Evolutionary conservation across 179 eudicot genomes (phyloP).

Genomic region (Spinacia oleracea): DNA sequence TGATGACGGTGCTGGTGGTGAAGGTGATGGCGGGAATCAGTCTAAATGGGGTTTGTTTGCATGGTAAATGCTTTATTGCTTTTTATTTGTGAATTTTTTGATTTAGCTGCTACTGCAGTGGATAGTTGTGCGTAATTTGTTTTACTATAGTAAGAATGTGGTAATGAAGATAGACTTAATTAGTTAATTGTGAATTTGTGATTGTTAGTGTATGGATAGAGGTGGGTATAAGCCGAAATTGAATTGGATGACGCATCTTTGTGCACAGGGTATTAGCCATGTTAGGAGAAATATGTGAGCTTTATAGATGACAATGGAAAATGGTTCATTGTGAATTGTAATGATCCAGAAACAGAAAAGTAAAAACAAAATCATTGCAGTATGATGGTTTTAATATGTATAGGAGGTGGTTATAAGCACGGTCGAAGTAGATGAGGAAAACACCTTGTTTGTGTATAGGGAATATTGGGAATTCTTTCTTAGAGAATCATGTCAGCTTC

Average conservation of each 20-base stretch:
- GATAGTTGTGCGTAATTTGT: background rate
- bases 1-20: conserved; percentile 33
- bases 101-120: background rate
- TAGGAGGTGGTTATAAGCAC: background rate
- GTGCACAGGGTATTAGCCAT: background rate
- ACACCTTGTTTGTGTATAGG: background rate
- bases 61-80: conserved; percentile 39
- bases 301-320: background rate
- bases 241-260: background rate
- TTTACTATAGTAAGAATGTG: background rate
- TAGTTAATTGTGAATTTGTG: no score
- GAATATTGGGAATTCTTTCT: background rate
- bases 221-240: background rate
- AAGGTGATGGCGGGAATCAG: conserved; percentile 38
- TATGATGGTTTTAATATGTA: background rate
- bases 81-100: background rate
- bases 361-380: no score
- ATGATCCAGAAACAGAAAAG: background rate
- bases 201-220: background rate
- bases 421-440: background rate
- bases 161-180: background rate
- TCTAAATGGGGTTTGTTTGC: conserved; percentile 54
- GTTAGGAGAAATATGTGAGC: background rate
- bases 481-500: background rate
- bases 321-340: background rate